A percentile compares a stretch with the other conserved stretches of the same genome.
phyloP scores from a whole-genome alignment of 106 monocot genomes.

The Triglochin maritima region DNA sequence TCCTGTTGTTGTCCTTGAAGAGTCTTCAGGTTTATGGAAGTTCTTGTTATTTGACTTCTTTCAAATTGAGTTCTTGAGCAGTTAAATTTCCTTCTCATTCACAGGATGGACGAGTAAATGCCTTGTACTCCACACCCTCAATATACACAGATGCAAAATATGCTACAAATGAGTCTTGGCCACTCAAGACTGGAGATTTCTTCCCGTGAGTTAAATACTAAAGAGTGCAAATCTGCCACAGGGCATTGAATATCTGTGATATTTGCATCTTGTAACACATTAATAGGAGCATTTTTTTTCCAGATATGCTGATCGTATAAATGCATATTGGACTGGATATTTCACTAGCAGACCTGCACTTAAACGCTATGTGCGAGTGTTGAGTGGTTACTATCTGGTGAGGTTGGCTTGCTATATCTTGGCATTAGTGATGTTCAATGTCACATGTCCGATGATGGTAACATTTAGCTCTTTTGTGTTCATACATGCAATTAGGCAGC shows the following conservation, averaged over 20 bases:
- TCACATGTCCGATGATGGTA: neutral
- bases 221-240: neutral
- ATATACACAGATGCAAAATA: conserved; percentile 95
- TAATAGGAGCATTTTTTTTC: neutral
- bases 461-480: neutral
- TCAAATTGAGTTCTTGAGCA: neutral
- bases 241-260: neutral
- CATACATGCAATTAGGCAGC: conserved; percentile 38
- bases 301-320: conserved; percentile 88
- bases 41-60: neutral
- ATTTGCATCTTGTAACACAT: neutral
- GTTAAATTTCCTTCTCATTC: conserved; percentile 2
- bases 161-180: conserved; percentile 76
- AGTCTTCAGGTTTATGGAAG: too few species aligned
- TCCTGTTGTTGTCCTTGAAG: too few species aligned
- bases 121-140: conserved; percentile 91
- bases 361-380: conserved; percentile 75
- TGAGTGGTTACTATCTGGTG: conserved; percentile 93
- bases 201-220: conserved; percentile 61
- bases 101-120: conserved; percentile 98
- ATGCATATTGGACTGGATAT: conserved; percentile 97
- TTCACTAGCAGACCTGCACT: conserved; percentile 90
- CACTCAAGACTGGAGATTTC: conserved; percentile 86
- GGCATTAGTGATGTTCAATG: too few species aligned
- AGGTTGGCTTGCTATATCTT: conserved; percentile 9